A percentile compares a stretch with the other conserved stretches of the same genome.
These are phyloP conservation scores for Lachancea sp. DNA, from an alignment of 805 yeast genomes.

Conservation along the genomic window DNA sequence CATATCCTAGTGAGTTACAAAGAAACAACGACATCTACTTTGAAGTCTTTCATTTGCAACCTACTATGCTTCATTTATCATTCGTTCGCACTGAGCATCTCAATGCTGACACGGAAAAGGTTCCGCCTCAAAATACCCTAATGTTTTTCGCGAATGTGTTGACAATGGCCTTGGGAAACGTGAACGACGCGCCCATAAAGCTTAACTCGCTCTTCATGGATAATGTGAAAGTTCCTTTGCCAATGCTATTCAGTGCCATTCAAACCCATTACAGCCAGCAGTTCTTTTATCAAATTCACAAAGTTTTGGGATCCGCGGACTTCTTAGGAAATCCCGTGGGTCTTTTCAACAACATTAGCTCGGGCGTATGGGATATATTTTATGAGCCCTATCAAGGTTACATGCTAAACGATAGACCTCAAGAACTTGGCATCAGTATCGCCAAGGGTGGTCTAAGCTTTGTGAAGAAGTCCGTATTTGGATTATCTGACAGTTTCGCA, in stretches of 20 bases:
- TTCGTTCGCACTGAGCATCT: conserved; percentile 83
- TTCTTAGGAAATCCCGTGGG: conserved; percentile 97
- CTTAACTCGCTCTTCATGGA: conserved; percentile 83
- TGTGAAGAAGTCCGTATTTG: conserved; percentile 89
- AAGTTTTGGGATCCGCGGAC: conserved; percentile 93
- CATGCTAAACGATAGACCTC: conserved; percentile 89
- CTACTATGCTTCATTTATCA: conserved; percentile 79
- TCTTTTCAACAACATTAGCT: conserved; percentile 81
- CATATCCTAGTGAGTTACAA: conserved; percentile 55
- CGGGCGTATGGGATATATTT: conserved; percentile 94
- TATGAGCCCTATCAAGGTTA: conserved; percentile 97
- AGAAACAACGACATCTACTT: conserved; percentile 75
- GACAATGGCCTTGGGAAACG: conserved; percentile 95
- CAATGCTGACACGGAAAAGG: conserved; percentile 49
- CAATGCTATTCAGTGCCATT: conserved; percentile 61
- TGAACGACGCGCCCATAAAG: conserved; percentile 92
- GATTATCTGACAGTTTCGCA: conserved; percentile 88
- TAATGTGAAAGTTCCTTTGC: conserved; percentile 80
- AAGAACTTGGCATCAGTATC: conserved; percentile 87
- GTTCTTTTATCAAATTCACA: conserved; percentile 84
- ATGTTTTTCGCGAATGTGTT: conserved; percentile 76
- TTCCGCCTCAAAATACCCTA: conserved; percentile 37
- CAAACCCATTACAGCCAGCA: conserved; percentile 88
- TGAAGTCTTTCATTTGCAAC: conserved; percentile 89
- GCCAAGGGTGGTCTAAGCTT: conserved; percentile 96